Evolutionary conservation across 2,329 filamentous ascomycete species (phyloP).

Genomic region (Xylariomycetidae sp.): DNA sequence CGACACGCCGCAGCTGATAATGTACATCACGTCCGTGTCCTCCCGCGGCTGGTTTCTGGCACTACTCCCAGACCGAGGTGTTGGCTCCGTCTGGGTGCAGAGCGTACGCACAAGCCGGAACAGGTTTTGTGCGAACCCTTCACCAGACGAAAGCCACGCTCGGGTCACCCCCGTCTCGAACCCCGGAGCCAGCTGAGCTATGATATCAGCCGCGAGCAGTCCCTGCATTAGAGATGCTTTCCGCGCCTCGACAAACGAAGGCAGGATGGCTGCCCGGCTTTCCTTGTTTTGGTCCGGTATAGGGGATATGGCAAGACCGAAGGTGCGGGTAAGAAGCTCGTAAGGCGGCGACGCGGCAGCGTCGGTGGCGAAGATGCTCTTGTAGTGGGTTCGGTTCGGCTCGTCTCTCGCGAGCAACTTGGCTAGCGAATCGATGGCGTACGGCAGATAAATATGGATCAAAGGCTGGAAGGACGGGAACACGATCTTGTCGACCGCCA

Average conservation of each 20-base stretch:
- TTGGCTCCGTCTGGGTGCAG: slow-evolving; percentile 54
- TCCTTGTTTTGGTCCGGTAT: slow-evolving; percentile 61
- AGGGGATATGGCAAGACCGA: slow-evolving; percentile 78
- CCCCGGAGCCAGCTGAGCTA: slow-evolving; percentile 66
- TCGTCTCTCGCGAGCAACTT: slow-evolving; percentile 91
- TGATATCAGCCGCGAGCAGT: slow-evolving; percentile 81
- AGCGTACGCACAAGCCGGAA: slow-evolving; percentile 69
- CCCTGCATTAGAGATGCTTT: slow-evolving; percentile 92
- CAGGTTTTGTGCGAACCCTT: slow-evolving; percentile 77
- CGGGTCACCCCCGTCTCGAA: slow-evolving; percentile 68
- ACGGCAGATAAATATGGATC: slow-evolving; percentile 80
- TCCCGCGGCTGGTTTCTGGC: slow-evolving; percentile 29
- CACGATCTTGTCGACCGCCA: slow-evolving; percentile 53
- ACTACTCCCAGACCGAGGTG: slow-evolving; percentile 31
- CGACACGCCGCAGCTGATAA: slow-evolving; percentile 62
- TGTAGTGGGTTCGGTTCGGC: slow-evolving; percentile 82
- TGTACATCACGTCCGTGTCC: slow-evolving; percentile 51
- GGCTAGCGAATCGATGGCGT: slow-evolving; percentile 83
- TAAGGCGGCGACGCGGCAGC: slow-evolving; percentile 56
- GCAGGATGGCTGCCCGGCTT: slow-evolving; percentile 51
- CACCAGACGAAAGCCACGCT: slow-evolving; percentile 75
- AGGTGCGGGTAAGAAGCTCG: slow-evolving; percentile 80
- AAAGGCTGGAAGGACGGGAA: slow-evolving; percentile 78
- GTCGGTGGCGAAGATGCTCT: slow-evolving; percentile 72
- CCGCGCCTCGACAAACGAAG: slow-evolving; percentile 69